These are phyloP conservation scores for Huiozyma naganishii DNA, from an alignment of 805 yeast species.

Conservation along the genomic window DNA sequence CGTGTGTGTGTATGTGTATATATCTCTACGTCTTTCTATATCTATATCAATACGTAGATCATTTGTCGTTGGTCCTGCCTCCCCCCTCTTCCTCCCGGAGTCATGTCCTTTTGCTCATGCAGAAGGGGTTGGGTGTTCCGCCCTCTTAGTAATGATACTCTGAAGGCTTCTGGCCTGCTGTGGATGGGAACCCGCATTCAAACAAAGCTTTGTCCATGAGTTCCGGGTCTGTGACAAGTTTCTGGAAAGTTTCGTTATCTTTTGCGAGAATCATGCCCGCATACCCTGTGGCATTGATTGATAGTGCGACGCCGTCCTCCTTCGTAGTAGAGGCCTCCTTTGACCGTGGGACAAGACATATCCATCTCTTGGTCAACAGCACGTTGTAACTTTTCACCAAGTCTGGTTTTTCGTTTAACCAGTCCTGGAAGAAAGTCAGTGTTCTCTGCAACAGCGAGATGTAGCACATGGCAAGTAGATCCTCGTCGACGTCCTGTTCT, in stretches of 20 bases:
- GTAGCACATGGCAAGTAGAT: slow-evolving; percentile 55
- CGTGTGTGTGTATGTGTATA: no score
- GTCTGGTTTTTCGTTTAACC: slow-evolving; percentile 22
- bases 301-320: slow-evolving; percentile 29
- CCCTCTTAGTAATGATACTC: slow-evolving; percentile 48
- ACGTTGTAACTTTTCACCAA: slow-evolving; percentile 61
- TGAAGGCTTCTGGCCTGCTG: slow-evolving; percentile 44
- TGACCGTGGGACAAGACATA: slow-evolving; percentile 78
- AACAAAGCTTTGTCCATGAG: slow-evolving; percentile 40
- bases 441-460: slow-evolving; percentile 62
- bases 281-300: slow-evolving; percentile 73
- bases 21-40: no score
- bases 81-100: no score
- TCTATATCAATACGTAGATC: no score
- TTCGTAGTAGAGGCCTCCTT: background rate
- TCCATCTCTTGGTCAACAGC: slow-evolving; percentile 70
- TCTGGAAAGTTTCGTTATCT: slow-evolving; percentile 41
- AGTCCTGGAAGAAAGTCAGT: slow-evolving; percentile 53
- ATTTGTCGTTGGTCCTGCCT: no score
- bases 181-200: slow-evolving; percentile 57
- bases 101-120: no score
- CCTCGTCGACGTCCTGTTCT: slow-evolving; percentile 39
- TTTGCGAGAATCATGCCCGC: slow-evolving; percentile 74
- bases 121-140: no score
- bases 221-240: slow-evolving; percentile 37